Conservation (phyloP, 768 basidiomycete genomes). For the Rhodotorula taiwanensis region DNA sequence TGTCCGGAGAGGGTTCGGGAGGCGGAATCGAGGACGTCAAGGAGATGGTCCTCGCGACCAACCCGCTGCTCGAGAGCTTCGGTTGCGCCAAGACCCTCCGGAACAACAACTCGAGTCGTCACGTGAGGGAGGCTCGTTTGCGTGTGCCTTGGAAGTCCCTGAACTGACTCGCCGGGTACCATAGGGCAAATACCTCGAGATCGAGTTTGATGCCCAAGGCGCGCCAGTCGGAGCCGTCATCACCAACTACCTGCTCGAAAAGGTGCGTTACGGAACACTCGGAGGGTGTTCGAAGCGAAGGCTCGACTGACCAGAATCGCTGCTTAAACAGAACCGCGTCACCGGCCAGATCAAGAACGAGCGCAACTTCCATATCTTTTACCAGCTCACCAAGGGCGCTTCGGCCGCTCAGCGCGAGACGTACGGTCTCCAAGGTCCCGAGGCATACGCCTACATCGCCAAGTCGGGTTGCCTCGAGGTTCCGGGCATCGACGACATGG, state of each 20-base stretch:
- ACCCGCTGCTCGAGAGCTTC: constrained; percentile 93
- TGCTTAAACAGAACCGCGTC: constrained; percentile 50
- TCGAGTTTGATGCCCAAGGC: constrained; percentile 91
- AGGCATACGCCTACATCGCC: constrained; percentile 88
- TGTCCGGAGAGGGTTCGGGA: constrained; percentile 52
- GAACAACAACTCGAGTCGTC: constrained; percentile 97
- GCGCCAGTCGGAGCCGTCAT: constrained; percentile 97
- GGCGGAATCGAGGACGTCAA: constrained; percentile 85
- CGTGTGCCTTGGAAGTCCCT: no score
- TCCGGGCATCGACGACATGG: constrained; percentile 75
- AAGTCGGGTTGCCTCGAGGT: constrained; percentile 87
- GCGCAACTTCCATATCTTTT: constrained; percentile 97
- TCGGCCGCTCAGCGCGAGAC: constrained; percentile 81
- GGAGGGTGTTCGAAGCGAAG: no score
- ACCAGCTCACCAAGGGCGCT: constrained; percentile 96
- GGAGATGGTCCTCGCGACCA: constrained; percentile 98
- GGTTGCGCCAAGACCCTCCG: constrained; percentile 98
- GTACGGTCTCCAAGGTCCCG: constrained; percentile 91
- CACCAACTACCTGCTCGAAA: constrained; percentile 95
- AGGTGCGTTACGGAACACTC: constrained; percentile 58
- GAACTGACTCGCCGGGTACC: neutral
- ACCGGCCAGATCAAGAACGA: constrained; percentile 95
- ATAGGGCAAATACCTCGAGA: constrained; percentile 97
- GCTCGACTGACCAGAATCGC: neutral
- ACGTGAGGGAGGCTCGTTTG: constrained; percentile 58